phyloP scores from a whole-genome alignment of 1,284 basidiomycete species.

The Trichosporon ovoides region DNA sequence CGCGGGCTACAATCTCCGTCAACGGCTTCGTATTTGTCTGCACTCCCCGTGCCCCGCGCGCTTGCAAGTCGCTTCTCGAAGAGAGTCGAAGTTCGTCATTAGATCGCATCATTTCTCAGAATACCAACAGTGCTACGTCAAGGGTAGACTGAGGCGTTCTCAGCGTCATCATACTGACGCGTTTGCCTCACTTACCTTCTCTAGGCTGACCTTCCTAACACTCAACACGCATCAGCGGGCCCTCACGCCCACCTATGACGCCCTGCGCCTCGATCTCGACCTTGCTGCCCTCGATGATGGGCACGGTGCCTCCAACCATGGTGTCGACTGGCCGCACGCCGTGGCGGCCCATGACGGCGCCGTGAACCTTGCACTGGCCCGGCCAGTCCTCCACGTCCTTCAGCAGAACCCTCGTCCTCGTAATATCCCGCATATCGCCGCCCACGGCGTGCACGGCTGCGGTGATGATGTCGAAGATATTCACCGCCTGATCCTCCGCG shows the following conservation, averaged over 20 bases:
- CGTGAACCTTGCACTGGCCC: constrained; percentile 19
- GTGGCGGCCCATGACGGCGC: constrained; percentile 10
- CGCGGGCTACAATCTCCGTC: too few species aligned
- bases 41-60: too few species aligned
- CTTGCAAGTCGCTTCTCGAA: too few species aligned
- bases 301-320: constrained; percentile 16
- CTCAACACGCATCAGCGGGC: not conserved
- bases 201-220: not conserved
- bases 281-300: constrained; percentile 13
- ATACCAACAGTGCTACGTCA: too few species aligned
- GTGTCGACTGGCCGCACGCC: constrained; percentile 23
- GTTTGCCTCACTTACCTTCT: too few species aligned
- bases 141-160: not conserved
- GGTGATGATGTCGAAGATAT: constrained; percentile 21
- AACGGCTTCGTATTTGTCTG: too few species aligned
- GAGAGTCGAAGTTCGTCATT: too few species aligned
- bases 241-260: constrained; percentile 1
- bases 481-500: constrained; percentile 16
- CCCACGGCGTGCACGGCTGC: constrained; percentile 17
- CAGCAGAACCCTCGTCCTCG: constrained; percentile 20
- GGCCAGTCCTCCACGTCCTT: constrained; percentile 13
- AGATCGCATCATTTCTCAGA: too few species aligned
- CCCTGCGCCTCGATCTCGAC: constrained; percentile 26
- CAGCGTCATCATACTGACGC: not conserved
- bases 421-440: constrained; percentile 18